Evolutionary conservation across 2,329 filamentous ascomycete species (phyloP).

Genomic region (Sporothrix mexicana): DNA sequence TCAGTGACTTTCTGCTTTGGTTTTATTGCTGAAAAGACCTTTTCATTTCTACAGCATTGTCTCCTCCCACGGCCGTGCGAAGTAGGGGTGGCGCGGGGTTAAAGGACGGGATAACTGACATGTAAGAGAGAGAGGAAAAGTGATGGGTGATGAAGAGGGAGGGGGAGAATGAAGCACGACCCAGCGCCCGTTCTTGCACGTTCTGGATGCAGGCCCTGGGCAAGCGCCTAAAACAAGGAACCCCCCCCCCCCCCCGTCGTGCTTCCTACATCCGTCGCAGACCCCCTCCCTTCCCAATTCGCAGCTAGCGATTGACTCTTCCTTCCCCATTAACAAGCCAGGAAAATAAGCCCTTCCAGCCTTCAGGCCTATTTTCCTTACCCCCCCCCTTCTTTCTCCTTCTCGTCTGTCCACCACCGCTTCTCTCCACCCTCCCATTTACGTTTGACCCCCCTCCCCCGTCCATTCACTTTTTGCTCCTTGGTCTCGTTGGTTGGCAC

Average conservation of each 20-base stretch:
- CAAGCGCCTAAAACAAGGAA: slow-evolving; percentile 30
- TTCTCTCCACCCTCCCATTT: slow-evolving; percentile 29
- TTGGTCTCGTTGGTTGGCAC: slow-evolving; percentile 8
- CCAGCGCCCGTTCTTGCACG: slow-evolving; percentile 12
- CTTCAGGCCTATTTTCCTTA: background rate
- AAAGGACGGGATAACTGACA: slow-evolving; percentile 5
- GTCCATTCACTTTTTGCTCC: background rate
- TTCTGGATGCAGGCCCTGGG: background rate
- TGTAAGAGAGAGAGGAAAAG: background rate
- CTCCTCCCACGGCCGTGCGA: background rate
- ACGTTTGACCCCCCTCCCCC: background rate
- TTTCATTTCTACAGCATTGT: background rate
- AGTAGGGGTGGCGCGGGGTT: background rate
- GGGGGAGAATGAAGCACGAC: background rate
- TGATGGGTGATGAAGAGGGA: slow-evolving; percentile 7
- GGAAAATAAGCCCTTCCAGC: slow-evolving; percentile 24
- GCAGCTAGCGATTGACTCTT: slow-evolving; percentile 19
- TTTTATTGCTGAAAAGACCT: slow-evolving; percentile 4
- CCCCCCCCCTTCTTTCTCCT: slow-evolving; percentile 9
- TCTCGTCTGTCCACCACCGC: slow-evolving; percentile 15
- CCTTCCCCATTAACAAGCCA: slow-evolving; percentile 1
- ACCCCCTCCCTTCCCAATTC: background rate
- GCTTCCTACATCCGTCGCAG: slow-evolving; percentile 14
- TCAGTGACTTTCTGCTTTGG: slow-evolving; percentile 7
- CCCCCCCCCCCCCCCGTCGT: slow-evolving; percentile 16